phyloP scores from a whole-genome alignment of 106 monocot species.

The Iris macrosiphon region DNA sequence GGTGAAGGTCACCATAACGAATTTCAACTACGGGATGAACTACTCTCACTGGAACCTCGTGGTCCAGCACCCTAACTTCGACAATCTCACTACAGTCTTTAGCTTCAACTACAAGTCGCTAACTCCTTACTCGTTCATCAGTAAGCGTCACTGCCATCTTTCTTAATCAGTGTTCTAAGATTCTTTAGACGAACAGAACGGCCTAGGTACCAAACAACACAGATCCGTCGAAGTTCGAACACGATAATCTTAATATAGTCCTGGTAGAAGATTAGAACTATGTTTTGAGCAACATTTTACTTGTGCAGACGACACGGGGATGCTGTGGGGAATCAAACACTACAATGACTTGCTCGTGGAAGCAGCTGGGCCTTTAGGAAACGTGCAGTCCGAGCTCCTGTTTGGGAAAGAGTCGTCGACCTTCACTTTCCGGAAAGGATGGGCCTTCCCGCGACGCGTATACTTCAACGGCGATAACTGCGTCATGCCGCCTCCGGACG shows the following conservation, averaged over 20 bases:
- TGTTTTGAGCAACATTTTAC: too few species aligned
- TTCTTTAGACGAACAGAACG: too few species aligned
- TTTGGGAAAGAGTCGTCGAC: slow-evolving; percentile 48
- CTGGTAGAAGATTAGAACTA: too few species aligned
- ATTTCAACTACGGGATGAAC: slow-evolving; percentile 69
- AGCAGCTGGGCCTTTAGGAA: slow-evolving; percentile 74
- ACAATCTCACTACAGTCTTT: slow-evolving; percentile 49
- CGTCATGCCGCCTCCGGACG: slow-evolving; percentile 78
- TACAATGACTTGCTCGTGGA: slow-evolving; percentile 87
- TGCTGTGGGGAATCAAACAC: slow-evolving; percentile 80
- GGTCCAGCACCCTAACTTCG: slow-evolving; percentile 55
- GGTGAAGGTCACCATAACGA: slow-evolving; percentile 56
- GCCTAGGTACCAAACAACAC: too few species aligned
- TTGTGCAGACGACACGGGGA: slow-evolving; percentile 82
- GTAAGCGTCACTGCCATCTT: too few species aligned
- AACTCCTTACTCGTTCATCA: slow-evolving; percentile 43
- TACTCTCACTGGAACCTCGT: slow-evolving; percentile 68
- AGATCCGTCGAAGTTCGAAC: too few species aligned
- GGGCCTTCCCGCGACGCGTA: slow-evolving; percentile 73
- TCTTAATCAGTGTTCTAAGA: too few species aligned
- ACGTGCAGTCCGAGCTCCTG: slow-evolving; percentile 80
- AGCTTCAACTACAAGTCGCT: slow-evolving; percentile 60
- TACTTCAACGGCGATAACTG: slow-evolving; percentile 96
- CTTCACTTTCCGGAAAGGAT: slow-evolving; percentile 72
- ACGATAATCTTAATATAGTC: too few species aligned